Evolutionary conservation across 73 alveolate genomes (phyloP).

Genomic region (Paramecium biaurelia): DNA sequence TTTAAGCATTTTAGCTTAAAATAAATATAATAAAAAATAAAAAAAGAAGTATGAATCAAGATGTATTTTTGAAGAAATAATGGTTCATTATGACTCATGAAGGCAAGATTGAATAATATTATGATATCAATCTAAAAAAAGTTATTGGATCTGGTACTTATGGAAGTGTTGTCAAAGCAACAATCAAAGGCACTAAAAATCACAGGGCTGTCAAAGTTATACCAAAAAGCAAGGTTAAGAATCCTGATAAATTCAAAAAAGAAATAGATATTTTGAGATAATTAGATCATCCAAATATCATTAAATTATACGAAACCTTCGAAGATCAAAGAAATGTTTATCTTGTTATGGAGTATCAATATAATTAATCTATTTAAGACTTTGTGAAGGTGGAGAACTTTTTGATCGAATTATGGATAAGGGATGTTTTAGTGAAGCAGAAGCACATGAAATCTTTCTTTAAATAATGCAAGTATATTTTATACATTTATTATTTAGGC

Average conservation of each 20-base stretch:
- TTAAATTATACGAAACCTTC: constrained; percentile 75
- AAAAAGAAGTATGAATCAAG: neutral
- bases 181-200: constrained; percentile 74
- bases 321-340: constrained; percentile 76
- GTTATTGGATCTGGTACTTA: constrained; percentile 89
- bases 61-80: constrained; percentile 52
- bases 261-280: constrained; percentile 67
- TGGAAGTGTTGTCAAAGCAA: constrained; percentile 89
- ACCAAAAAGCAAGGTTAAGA: constrained; percentile 71
- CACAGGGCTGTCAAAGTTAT: constrained; percentile 87
- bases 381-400: constrained; percentile 81
- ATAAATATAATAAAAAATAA: neutral
- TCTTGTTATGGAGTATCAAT: constrained; percentile 72
- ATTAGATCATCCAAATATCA: constrained; percentile 79
- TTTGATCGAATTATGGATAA: constrained; percentile 71
- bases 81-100: constrained; percentile 54
- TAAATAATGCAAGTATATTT: constrained; percentile 62
- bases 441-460: constrained; percentile 66
- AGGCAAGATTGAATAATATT: constrained; percentile 57
- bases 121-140: constrained; percentile 55
- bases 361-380: neutral
- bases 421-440: constrained; percentile 71
- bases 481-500: constrained; percentile 53
- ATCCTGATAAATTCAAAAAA: constrained; percentile 70
- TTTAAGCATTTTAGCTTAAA: constrained; percentile 18